phyloP scores from a whole-genome alignment of 2,329 filamentous ascomycete species.

The Colletotrichum higginsianum region DNA sequence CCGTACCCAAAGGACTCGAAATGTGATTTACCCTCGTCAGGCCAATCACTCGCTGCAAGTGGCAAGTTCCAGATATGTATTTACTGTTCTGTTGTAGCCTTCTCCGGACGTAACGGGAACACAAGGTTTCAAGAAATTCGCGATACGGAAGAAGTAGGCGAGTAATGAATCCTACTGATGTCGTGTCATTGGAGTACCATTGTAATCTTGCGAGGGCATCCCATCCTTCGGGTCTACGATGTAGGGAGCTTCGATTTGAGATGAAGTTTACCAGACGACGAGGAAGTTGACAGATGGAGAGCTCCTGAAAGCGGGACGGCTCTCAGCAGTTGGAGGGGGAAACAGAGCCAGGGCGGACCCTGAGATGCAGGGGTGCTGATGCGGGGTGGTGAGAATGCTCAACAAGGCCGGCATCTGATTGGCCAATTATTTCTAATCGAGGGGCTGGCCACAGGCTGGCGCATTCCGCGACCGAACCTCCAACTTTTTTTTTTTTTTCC shows the following conservation, averaged over 20 bases:
- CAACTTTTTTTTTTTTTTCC: constrained; percentile 21
- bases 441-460: constrained; percentile 25
- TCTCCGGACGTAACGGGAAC: background rate
- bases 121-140: background rate
- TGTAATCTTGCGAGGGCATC: background rate
- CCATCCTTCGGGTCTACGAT: background rate
- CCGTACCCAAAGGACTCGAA: no score
- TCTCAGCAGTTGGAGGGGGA: constrained; percentile 24
- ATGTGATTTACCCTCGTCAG: no score
- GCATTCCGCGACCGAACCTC: constrained; percentile 30
- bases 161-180: background rate
- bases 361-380: constrained; percentile 22
- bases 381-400: constrained; percentile 36
- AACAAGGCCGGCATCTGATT: background rate
- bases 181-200: no score
- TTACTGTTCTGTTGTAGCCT: background rate
- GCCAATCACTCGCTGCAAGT: no score
- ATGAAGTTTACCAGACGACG: background rate
- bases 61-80: no score
- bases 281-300: background rate
- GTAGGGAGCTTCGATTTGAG: background rate
- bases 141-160: background rate
- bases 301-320: constrained; percentile 12
- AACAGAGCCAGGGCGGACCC: constrained; percentile 32
- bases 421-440: constrained; percentile 28